Evolutionary conservation across 73 alveolate species (phyloP).

Genomic region (Breviolum minutum): DNA sequence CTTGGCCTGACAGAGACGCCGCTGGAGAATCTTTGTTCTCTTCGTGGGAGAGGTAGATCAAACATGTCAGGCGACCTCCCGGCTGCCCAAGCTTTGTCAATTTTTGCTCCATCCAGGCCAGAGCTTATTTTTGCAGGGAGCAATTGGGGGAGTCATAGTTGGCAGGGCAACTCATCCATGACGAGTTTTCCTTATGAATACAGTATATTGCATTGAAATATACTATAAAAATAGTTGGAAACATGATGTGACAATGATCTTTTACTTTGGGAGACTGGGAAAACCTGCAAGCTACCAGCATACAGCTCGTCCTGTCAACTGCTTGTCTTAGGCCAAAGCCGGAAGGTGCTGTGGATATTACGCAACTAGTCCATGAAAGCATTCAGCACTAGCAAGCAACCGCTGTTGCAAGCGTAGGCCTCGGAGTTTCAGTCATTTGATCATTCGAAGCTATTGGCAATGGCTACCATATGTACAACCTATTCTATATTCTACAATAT

Average conservation of each 20-base stretch:
- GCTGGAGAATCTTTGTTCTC: no score
- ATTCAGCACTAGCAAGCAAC: not conserved
- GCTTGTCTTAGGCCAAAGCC: constrained; percentile 20
- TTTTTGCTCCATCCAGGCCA: constrained; percentile 65
- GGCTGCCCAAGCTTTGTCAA: constrained; percentile 52
- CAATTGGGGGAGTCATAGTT: no score
- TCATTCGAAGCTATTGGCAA: no score
- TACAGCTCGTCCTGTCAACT: not conserved
- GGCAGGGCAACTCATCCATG: no score
- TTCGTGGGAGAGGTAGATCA: not conserved
- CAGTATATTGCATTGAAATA: not conserved
- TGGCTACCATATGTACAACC: no score
- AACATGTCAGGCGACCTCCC: constrained; percentile 51
- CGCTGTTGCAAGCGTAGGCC: no score
- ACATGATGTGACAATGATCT: not conserved
- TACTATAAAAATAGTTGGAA: no score
- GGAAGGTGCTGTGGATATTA: constrained; percentile 79
- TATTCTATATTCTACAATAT: no score
- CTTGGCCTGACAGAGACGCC: not conserved
- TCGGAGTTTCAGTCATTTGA: no score
- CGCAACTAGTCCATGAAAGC: not conserved
- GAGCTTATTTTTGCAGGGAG: not conserved
- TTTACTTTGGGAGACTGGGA: not conserved
- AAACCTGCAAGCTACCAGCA: no score
- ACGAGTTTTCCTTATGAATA: not conserved